phyloP scores from a whole-genome alignment of 768 basidiomycete genomes.

The Lentinula boryana region DNA sequence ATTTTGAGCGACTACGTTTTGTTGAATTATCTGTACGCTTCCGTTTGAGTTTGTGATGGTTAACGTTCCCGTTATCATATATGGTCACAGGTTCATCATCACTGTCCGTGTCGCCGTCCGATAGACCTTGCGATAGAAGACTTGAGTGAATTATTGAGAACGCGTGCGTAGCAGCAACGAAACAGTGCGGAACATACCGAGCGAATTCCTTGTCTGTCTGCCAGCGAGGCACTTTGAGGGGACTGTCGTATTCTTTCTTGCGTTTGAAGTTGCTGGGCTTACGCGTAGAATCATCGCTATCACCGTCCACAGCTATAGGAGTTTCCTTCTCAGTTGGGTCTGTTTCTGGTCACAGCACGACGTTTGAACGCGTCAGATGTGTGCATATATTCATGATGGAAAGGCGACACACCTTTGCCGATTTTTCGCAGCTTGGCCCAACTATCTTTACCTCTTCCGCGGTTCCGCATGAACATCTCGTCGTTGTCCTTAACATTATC shows the following conservation, averaged over 20 bases:
- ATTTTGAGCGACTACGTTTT: conserved; percentile 55
- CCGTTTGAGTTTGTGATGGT: conserved; percentile 22
- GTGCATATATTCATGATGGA: background rate
- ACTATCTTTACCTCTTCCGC: conserved; percentile 42
- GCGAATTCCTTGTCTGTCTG: conserved; percentile 30
- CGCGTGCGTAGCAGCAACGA: conserved; percentile 1
- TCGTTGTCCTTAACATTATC: conserved; percentile 50
- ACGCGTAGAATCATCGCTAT: conserved; percentile 26
- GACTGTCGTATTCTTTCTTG: conserved; percentile 30
- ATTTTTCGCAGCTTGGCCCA: conserved; percentile 59
- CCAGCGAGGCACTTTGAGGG: conserved; percentile 27
- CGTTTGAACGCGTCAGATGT: background rate
- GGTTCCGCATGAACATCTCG: conserved; percentile 65
- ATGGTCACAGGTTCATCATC: conserved; percentile 39
- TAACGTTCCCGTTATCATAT: conserved; percentile 32
- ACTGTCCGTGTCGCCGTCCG: conserved; percentile 28
- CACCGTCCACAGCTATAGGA: conserved; percentile 14
- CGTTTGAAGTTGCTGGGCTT: conserved; percentile 22
- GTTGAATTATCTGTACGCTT: conserved; percentile 35
- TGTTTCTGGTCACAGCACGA: background rate
- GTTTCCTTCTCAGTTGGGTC: conserved; percentile 9
- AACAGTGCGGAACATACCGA: conserved; percentile 29
- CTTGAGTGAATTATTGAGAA: conserved; percentile 16
- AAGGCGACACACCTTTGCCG: conserved; percentile 41
- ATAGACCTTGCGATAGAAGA: conserved; percentile 29